phyloP scores from a whole-genome alignment of 768 basidiomycete genomes.

The Agaricus bisporus region DNA sequence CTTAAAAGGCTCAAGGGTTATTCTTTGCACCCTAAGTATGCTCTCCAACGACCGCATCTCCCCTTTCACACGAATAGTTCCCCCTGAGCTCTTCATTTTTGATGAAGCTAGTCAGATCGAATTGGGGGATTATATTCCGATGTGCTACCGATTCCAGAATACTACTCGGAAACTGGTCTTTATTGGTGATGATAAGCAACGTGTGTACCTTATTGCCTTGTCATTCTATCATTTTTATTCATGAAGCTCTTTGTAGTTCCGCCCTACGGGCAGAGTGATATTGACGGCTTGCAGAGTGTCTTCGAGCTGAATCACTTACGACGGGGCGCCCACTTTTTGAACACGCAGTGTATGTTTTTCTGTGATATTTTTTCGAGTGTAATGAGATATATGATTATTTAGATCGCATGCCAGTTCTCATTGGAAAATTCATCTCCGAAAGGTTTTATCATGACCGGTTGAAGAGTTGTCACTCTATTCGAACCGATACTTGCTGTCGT shows the following conservation, averaged over 20 bases:
- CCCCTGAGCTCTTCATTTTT: conserved; percentile 35
- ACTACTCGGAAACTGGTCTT: conserved; percentile 39
- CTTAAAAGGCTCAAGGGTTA: conserved; percentile 37
- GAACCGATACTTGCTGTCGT: conserved; percentile 33
- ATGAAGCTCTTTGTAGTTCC: conserved; percentile 45
- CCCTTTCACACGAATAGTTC: conserved; percentile 22
- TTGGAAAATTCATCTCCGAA: conserved; percentile 56
- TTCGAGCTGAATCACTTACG: conserved; percentile 54
- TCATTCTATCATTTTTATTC: neutral
- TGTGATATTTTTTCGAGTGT: neutral
- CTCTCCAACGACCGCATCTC: conserved; percentile 33
- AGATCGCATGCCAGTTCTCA: conserved; percentile 61
- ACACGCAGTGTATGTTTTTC: conserved; percentile 52
- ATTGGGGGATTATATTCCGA: conserved; percentile 37
- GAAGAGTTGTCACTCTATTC: conserved; percentile 36
- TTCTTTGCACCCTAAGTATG: conserved; percentile 68
- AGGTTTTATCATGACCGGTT: conserved; percentile 49
- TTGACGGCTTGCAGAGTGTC: conserved; percentile 46
- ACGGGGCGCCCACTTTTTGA: conserved; percentile 36
- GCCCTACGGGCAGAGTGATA: conserved; percentile 53
- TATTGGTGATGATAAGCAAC: conserved; percentile 50
- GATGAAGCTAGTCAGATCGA: conserved; percentile 57
- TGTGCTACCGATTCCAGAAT: conserved; percentile 27
- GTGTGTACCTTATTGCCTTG: conserved; percentile 12
- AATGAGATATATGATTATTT: neutral